phyloP scores from a whole-genome alignment of 2,329 filamentous ascomycete genomes.

The Neonectria punicea region DNA sequence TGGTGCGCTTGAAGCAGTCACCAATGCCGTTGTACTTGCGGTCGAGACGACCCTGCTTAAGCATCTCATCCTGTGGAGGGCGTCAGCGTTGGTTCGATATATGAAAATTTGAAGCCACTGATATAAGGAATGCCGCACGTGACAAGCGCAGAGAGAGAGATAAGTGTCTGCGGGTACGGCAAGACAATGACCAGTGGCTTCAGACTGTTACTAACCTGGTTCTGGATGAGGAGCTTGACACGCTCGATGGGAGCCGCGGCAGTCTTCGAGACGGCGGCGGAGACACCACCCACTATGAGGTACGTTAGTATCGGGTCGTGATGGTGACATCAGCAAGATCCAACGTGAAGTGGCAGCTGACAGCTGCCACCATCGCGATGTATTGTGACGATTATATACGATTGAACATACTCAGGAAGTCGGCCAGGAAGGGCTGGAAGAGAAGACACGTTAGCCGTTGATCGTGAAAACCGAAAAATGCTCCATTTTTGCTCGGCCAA shows the following conservation, averaged over 20 bases:
- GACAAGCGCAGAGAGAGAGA: conserved; percentile 2
- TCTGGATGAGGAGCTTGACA: conserved; percentile 99
- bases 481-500: conserved; percentile 3
- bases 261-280: conserved; percentile 99
- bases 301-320: conserved; percentile 28
- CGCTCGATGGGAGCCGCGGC: conserved; percentile 99
- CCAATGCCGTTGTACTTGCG: conserved; percentile 93
- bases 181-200: background rate
- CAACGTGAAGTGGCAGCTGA: conserved; percentile 14
- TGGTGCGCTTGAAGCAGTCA: conserved; percentile 96
- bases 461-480: background rate
- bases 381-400: conserved; percentile 29
- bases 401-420: conserved; percentile 93
- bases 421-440: conserved; percentile 87
- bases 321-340: conserved; percentile 29
- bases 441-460: conserved; percentile 39
- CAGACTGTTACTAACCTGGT: conserved; percentile 80
- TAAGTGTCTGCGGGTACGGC: background rate
- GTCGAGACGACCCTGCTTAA: conserved; percentile 98
- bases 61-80: conserved; percentile 91
- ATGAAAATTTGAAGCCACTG: background rate
- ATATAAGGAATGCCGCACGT: conserved; percentile 2
- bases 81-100: conserved; percentile 45
- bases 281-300: conserved; percentile 95
- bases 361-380: conserved; percentile 16